Evolutionary conservation across 2,329 filamentous ascomycete species (phyloP), one percentile per base, ranked within the genome.

Genomic region (Tolypocladium ophioglossoides): DNA sequence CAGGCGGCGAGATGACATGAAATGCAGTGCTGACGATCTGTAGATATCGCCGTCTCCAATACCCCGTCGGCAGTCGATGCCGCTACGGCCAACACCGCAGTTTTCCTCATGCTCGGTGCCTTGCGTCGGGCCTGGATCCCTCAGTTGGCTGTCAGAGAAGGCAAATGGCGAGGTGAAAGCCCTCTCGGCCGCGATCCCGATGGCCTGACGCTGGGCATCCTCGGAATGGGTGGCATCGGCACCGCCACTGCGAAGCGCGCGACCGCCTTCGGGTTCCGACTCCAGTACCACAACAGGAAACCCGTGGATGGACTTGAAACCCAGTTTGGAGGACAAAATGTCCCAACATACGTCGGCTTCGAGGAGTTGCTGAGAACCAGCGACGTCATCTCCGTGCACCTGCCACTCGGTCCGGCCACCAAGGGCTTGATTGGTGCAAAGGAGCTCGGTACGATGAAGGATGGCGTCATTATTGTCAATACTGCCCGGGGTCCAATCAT

Each of bases 41-140:
- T 22, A 59, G 56, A 58, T 18, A 77, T 89, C 52, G 74, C 73
- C 10, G 80, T 89, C 27, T 86, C 84, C 51, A 87, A 89, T 63
- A 80, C 83, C 1, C 86, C 85, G 20, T 81, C 77, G 0, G 81
- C 82, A 0, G 83, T 86, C 18, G 80, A 87, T 63, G 82, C 87
- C 64, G 80, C 85, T 6, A 89, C 86, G 0, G 86, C 86, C 35
- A 86, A 89, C 65, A 77, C 79, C 8, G 84, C 82, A 58, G 80
- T 89, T 65, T 89, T 87, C 63, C 71, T 89, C 2, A 84, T 89
- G 53, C 72, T 90, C 20, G 86, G 85, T 3, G 83, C 85, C 0
- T 69, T 89, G 39, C 76, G 86, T 37, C 79, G 80, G 55, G 84
- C 86, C 67, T 86, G 86, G 66, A 71, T 76, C 1, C 59, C 80